These are phyloP conservation scores for Agrocybe pediades DNA, from an alignment of 768 basidiomycete species.

Conservation along the genomic window DNA sequence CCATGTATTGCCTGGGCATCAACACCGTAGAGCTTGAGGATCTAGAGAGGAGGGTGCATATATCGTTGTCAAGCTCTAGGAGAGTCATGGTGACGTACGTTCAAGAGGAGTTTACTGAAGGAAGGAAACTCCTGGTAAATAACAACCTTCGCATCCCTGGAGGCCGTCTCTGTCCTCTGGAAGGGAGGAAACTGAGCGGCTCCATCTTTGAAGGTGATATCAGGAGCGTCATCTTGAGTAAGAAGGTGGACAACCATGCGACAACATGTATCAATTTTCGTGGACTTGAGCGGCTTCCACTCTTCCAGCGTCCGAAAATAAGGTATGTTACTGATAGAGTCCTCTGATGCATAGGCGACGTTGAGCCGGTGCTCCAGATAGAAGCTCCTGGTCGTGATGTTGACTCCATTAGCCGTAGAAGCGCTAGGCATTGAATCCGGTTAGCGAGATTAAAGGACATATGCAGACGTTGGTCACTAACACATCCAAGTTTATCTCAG, in stretches of 20 bases:
- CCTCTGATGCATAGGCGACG: constrained; percentile 6
- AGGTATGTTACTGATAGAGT: constrained; percentile 4
- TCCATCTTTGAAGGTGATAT: constrained; percentile 13
- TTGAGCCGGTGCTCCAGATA: constrained; percentile 16
- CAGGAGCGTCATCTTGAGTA: constrained; percentile 11
- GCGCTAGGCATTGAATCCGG: neutral
- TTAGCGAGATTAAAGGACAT: neutral
- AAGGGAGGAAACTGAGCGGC: constrained; percentile 1
- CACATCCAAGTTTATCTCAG: too few species aligned
- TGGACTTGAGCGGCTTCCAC: constrained; percentile 14
- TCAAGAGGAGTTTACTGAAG: constrained; percentile 6
- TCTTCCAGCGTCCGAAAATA: constrained; percentile 7
- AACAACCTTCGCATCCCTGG: constrained; percentile 9
- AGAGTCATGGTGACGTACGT: constrained; percentile 14
- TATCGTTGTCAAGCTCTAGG: neutral
- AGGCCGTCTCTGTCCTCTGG: neutral
- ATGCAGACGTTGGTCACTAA: constrained; percentile 18
- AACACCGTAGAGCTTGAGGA: constrained; percentile 11
- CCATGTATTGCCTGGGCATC: constrained; percentile 5
- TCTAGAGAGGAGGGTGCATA: neutral
- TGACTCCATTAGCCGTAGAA: neutral
- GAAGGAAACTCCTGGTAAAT: constrained; percentile 23
- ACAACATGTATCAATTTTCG: constrained; percentile 16
- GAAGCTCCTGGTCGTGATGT: constrained; percentile 9
- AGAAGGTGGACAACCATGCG: constrained; percentile 10